Evolutionary conservation across 2,329 filamentous ascomycete genomes (phyloP), one percentile per base, ranked within the genome.

Genomic region (Penicillium sp.): DNA sequence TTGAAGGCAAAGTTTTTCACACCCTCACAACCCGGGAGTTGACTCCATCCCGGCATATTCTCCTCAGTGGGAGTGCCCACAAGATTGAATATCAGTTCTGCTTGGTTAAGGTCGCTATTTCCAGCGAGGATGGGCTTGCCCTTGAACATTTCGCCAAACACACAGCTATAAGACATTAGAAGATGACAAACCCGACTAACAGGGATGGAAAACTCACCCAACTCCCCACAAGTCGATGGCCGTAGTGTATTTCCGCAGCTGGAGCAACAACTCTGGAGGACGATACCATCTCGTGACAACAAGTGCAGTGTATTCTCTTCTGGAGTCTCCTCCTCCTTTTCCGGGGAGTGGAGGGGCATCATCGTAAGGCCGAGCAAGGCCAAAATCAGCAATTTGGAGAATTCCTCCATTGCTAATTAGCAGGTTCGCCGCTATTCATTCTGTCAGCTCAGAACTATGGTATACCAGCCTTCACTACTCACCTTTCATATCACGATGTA

Each of bases 151-250:
- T 99, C 94, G 50, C 92, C 94, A 76, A 99, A 97, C 2, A 99
- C 92, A 71, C 94, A 99, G n/a, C 89, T 92, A 34, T 33, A 61
- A 54, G 46, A 29, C 13, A 39, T 41, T 51, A 36, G n/a, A 60
- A 8, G 7, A 47, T 44, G 6, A n/a, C 10, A 15, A 49, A 10
- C 54, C 7, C 27, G 10, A 8, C n/a, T 21, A 11, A 9, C 6
- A 33, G 16, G 2, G 3, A 45, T 27, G 16, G 51, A 21, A 51
- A 50, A 72, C 86, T 79, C 81, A 92, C 89, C 93, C 94, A 65
- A 97, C 93, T 66, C 94, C 94, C 94, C 94, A 99, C 77, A 99
- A 86, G 75, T 99, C 94, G 68, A 99, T 97, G 10, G 94, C 92
- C 15, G 92, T 91, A n/a, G 94, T 99, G 75, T 99, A 99, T 64